Evolutionary conservation across 2,329 filamentous ascomycete species (phyloP), one percentile per base, ranked within the genome.

Genomic region (Talaromyces amestolkiae): DNA sequence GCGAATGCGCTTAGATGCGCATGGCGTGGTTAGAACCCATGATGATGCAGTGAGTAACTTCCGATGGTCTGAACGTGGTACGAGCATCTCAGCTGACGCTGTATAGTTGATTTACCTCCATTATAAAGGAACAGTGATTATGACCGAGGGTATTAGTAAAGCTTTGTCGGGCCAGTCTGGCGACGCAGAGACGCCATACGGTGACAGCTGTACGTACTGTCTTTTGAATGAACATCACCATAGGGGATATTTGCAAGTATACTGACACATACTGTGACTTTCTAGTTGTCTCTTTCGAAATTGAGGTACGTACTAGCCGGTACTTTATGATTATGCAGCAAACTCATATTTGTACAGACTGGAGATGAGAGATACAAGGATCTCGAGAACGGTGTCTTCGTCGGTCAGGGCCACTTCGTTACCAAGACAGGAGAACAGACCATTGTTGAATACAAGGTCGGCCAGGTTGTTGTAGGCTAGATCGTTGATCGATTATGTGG

Each of bases 361-460:
- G 79, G 79, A n/a, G 73, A 78, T 54, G 74, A 76, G 63, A 72
- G 74, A 61, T 78, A 80, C 68, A 80, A 80, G 67, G 72, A 72
- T 7, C 74, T 82, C 8, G 80, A 82, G 64, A 74, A 71, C 58
- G 70, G 73, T 3, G 72, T 79, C 3, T 81, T 79, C 64, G 78
- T 80, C 31, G 79, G 72, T 3, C 71, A 77, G 41, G 79, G 79
- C 13, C 76, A 74, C 10, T 80, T 82, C 70, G 70, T 72, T n/a
- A 69, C 75, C 22, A 73, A 77, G 66, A 71, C 74, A 66, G 78
- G 72, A 19, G 74, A 78, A 67, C 71, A 72, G 0, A 61, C 75
- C 4, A 70, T 78, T 39, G 78, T 80, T 19, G 79, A 81, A 69
- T 81, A 81, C 66, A 76, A 76, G 53, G 74, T 81, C 64, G 77